Conservation (phyloP, 2,329 filamentous ascomycete genomes). For the Apiospora marii region DNA sequence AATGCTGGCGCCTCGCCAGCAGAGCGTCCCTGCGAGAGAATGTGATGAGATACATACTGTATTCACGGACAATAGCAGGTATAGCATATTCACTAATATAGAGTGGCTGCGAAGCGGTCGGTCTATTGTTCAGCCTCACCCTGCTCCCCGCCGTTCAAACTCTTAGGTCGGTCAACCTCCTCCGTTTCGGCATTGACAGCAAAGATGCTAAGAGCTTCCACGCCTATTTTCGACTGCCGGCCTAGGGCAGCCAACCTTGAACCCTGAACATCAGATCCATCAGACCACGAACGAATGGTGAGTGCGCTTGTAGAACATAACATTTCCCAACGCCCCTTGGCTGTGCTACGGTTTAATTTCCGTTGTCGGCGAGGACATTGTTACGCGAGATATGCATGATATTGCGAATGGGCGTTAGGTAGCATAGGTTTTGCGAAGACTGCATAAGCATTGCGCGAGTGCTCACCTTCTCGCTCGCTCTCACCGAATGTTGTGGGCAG, state of each 20-base stretch:
- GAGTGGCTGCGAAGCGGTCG: not conserved
- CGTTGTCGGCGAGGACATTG: not conserved
- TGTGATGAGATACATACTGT: not conserved
- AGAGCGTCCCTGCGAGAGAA: not conserved
- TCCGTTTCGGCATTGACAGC: not conserved
- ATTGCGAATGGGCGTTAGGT: no score
- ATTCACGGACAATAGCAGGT: not conserved
- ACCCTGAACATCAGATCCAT: conserved; percentile 7
- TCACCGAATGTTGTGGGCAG: conserved; percentile 10
- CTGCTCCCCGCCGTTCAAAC: not conserved
- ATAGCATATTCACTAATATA: not conserved
- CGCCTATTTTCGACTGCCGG: not conserved
- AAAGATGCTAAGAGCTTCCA: not conserved
- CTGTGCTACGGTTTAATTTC: not conserved
- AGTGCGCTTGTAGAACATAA: not conserved
- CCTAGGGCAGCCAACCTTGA: not conserved
- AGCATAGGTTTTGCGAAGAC: not conserved
- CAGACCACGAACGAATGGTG: not conserved
- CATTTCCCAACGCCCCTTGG: not conserved
- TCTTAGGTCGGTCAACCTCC: not conserved
- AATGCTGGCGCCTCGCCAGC: not conserved
- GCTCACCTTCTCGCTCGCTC: not conserved
- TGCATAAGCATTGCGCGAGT: not conserved
- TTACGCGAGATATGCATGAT: not conserved
- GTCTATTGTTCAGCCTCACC: not conserved